These are phyloP conservation scores for Meyerozyma guilliermondii DNA, from an alignment of 1,139 yeast species.

Conservation along the genomic window DNA sequence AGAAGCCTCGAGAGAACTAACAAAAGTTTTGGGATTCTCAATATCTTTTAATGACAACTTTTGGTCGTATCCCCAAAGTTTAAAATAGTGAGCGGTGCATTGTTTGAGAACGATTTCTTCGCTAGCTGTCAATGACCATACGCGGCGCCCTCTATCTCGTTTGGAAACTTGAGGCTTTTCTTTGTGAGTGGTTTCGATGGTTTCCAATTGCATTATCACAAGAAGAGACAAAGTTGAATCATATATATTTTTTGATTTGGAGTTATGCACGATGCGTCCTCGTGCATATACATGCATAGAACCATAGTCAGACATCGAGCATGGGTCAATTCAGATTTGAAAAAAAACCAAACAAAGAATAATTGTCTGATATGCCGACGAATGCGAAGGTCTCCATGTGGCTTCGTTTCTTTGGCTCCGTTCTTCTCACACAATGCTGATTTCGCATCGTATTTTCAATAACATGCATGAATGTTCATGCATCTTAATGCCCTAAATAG, in stretches of 20 bases:
- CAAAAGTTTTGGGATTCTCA: not conserved
- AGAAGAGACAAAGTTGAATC: too few relatives aligned
- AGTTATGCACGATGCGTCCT: not conserved
- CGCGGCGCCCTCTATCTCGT: conserved; percentile 18
- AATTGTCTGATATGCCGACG: too few relatives aligned
- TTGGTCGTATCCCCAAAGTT: conserved; percentile 56
- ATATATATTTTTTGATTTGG: not conserved
- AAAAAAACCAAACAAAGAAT: too few relatives aligned
- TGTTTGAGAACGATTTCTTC: conserved; percentile 71
- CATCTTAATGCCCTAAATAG: too few relatives aligned
- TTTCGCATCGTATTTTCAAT: too few relatives aligned
- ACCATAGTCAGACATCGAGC: too few relatives aligned
- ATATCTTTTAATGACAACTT: conserved; percentile 18
- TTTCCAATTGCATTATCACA: not conserved
- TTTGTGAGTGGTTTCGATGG: not conserved
- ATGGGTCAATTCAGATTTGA: too few relatives aligned
- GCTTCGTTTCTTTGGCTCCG: too few relatives aligned
- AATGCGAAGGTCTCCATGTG: too few relatives aligned
- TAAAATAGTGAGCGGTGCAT: conserved; percentile 64
- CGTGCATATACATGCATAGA: conserved; percentile 5
- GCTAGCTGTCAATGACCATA: conserved; percentile 52
- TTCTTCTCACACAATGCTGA: too few relatives aligned
- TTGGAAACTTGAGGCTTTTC: not conserved
- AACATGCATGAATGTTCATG: too few relatives aligned
- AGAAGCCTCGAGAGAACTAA: not conserved